Evolutionary conservation across 306 rosid species (phyloP).

Genomic region (Vachellia collinsii): DNA sequence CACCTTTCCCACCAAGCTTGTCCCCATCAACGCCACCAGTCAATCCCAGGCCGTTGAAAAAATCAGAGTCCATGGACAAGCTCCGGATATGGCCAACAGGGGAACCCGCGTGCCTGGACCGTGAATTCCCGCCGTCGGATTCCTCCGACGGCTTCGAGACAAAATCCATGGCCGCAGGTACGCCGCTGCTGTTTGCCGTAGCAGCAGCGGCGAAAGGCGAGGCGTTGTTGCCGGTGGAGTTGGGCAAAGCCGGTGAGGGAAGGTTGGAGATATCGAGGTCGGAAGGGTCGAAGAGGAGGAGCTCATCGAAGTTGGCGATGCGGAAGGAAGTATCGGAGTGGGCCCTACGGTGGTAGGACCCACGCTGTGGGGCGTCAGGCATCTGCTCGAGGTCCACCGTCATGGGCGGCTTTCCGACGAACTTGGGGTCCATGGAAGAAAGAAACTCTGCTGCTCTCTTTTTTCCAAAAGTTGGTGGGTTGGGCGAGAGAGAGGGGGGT

Average conservation of each 20-base stretch:
- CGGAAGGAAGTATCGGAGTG: conserved; percentile 92
- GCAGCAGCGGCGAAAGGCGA: conserved; percentile 27
- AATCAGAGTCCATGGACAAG: conserved; percentile 89
- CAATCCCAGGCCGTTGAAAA: conserved; percentile 71
- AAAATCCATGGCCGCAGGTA: conserved; percentile 52
- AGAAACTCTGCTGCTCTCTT: background rate
- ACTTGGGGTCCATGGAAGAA: conserved; percentile 50
- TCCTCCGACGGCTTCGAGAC: conserved; percentile 55
- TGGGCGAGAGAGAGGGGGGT: background rate
- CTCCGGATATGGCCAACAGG: conserved; percentile 61
- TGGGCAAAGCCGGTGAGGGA: conserved; percentile 58
- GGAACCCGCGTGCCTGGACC: conserved; percentile 14
- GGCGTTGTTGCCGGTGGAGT: conserved; percentile 35
- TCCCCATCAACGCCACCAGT: conserved; percentile 39
- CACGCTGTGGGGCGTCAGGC: conserved; percentile 78
- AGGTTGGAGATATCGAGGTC: conserved; percentile 82
- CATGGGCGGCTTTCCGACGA: conserved; percentile 50
- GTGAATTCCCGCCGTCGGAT: conserved; percentile 38
- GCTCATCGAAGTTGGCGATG: conserved; percentile 78
- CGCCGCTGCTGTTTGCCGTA: conserved; percentile 8
- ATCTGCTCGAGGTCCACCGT: conserved; percentile 70
- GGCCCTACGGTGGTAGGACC: conserved; percentile 88
- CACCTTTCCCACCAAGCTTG: conserved; percentile 36
- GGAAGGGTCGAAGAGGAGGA: conserved; percentile 86
- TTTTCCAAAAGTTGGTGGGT: background rate